Evolutionary conservation across 2,329 filamentous ascomycete species (phyloP).

Genomic region (Colletotrichum zoysiae): DNA sequence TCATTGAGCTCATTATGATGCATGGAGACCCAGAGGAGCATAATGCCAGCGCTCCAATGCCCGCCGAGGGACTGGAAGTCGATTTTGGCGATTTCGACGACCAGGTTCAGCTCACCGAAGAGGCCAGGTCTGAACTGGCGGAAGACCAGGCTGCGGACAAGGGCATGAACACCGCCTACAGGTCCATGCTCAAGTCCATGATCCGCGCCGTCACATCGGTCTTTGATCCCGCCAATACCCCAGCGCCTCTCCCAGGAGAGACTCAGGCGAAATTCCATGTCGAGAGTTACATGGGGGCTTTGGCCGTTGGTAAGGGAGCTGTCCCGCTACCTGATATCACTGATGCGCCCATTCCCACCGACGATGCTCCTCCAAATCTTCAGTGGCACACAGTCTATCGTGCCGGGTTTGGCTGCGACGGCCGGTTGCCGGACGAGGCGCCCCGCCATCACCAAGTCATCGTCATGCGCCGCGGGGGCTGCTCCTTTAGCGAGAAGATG

Average conservation of each 20-base stretch:
- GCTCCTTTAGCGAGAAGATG: conserved; percentile 86
- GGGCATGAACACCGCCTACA: conserved; percentile 47
- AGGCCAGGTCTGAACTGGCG: conserved; percentile 40
- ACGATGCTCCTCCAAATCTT: conserved; percentile 59
- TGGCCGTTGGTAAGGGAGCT: conserved; percentile 68
- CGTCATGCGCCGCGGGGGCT: conserved; percentile 84
- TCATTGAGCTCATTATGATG: conserved; percentile 81
- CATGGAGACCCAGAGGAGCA: conserved; percentile 47
- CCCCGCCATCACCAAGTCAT: conserved; percentile 78
- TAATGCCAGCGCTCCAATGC: conserved; percentile 45
- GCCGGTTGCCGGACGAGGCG: conserved; percentile 64
- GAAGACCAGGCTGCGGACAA: conserved; percentile 43
- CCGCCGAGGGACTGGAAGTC: conserved; percentile 26
- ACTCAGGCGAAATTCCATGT: conserved; percentile 50
- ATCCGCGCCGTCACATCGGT: conserved; percentile 62
- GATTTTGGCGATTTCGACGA: conserved; percentile 40
- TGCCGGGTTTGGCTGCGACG: conserved; percentile 75
- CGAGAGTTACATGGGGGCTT: conserved; percentile 62
- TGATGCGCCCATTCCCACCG: conserved; percentile 63
- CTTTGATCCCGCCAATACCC: conserved; percentile 52
- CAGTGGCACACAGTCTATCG: conserved; percentile 80
- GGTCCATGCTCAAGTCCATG: conserved; percentile 61
- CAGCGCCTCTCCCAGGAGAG: conserved; percentile 47
- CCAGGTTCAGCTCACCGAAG: conserved; percentile 35
- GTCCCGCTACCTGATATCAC: conserved; percentile 76